Base-by-base conservation (phyloP, 768 basidiomycete genomes). In the Lactarius hengduanensis region DNA sequence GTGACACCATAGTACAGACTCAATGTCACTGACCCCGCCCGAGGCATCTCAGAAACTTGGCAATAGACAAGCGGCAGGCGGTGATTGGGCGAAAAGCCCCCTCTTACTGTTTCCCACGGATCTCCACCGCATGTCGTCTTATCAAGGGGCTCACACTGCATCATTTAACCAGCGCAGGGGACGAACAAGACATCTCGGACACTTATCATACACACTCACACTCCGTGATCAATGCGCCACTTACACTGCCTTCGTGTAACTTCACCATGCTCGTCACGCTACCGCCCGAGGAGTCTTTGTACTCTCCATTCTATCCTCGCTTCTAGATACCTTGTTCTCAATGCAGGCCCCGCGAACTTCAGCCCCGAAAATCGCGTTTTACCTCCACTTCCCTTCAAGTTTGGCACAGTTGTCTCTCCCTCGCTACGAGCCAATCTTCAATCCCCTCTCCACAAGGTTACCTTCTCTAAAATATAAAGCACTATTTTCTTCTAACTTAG, bases 291-390 rank as follows among this genome's bases (percentile, higher is more conserved):
- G 10, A 26, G 11, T 20, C 40, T 30, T 66, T 66, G 57, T 62
- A 66, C 16, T 66, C 15, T 7, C 18, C 38, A 54, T 57, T 56
- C 55, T 62, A 15, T 30, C 36, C 38, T 10, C 20, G 1, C 38
- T 2, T 22, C 28, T 40, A 57, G 10, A 22, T 32, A 50, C 55
- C 32, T 66, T 66, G 47, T 62, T 66, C 65, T 45, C 32, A 34
- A 56, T 34, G 16, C 61, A 43, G 53, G 56, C n/a, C 28, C 50
- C 30, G 56, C 56, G 36, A 57, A 20, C 22, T 28, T 43, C 22
- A 43, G 53, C 47, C 15, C 62, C 32, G 41, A 34, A 53, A 22
- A 36, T 20, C 20, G 40, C 16, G 16, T 40, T 53, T 62, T 32
- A 22, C 34, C 10, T 30, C 34, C 2, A 3, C 36, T 50, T 22